These are phyloP conservation scores for Geranomyces variabilis DNA, from an alignment of 192 early-diverging fungal genomes.

Conservation along the genomic window DNA sequence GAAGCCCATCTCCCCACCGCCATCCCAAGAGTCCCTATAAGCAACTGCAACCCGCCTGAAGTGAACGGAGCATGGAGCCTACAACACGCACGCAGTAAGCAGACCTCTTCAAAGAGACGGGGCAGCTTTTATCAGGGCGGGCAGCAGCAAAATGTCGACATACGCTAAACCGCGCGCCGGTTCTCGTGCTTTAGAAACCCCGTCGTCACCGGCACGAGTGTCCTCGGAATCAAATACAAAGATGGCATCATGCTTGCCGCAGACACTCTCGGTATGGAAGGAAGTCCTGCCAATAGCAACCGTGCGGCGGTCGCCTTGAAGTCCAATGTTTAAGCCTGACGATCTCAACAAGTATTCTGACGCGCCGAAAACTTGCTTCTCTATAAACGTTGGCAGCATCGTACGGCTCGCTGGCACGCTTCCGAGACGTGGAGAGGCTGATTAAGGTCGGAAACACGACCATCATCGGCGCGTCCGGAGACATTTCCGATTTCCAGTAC, in stretches of 20 bases:
- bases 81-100: constrained; percentile 40
- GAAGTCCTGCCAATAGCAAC: too few species aligned
- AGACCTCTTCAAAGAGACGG: not conserved
- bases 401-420: constrained; percentile 90
- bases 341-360: not conserved
- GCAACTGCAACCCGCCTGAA: too few species aligned
- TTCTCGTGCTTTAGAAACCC: constrained; percentile 55
- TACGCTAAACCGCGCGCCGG: too few species aligned
- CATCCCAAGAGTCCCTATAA: too few species aligned
- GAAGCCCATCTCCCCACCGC: too few species aligned
- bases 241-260: constrained; percentile 97
- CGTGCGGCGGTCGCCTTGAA: not conserved
- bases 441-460: constrained; percentile 78
- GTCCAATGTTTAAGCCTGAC: not conserved
- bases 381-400: constrained; percentile 61
- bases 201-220: constrained; percentile 91
- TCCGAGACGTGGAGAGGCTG: constrained; percentile 87
- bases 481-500: constrained; percentile 94
- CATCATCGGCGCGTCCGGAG: constrained; percentile 88
- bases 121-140: not conserved
- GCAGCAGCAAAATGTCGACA: constrained; percentile 44
- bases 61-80: constrained; percentile 17
- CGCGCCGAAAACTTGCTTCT: not conserved
- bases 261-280: constrained; percentile 78
- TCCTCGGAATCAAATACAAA: constrained; percentile 92